These are phyloP conservation scores for Silene vulgaris DNA, from an alignment of 179 eudicot genomes.

Conservation along the genomic window DNA sequence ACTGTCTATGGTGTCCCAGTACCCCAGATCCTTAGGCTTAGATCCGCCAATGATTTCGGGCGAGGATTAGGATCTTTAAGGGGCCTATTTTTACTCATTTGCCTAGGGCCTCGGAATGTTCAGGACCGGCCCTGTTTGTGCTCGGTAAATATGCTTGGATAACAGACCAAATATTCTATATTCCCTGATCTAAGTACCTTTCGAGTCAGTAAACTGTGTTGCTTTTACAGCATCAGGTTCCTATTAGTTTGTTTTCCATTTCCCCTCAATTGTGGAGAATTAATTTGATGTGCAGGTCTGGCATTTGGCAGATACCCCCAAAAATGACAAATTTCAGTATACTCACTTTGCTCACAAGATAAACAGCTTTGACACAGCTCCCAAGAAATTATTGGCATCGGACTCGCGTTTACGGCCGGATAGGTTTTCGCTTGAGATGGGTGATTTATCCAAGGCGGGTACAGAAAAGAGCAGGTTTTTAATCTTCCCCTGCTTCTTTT, in stretches of 20 bases:
- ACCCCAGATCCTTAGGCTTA: too few relatives aligned
- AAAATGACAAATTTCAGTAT: constrained; percentile 81
- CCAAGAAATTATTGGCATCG: constrained; percentile 76
- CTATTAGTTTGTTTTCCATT: constrained; percentile 1
- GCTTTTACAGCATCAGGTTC: not conserved
- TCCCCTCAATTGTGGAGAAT: not conserved
- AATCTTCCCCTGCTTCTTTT: constrained; percentile 11
- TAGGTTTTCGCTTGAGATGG: constrained; percentile 89
- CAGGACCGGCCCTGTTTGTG: not conserved
- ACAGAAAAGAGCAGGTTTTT: constrained; percentile 85
- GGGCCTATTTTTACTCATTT: too few relatives aligned
- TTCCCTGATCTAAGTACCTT: too few relatives aligned
- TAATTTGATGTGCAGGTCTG: constrained; percentile 57
- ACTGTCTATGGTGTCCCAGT: too few relatives aligned
- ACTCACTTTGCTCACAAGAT: constrained; percentile 90
- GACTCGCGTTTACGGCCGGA: constrained; percentile 98
- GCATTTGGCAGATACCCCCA: constrained; percentile 73
- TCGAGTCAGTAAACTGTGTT: not conserved
- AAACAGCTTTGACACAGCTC: constrained; percentile 96
- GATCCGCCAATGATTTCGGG: too few relatives aligned
- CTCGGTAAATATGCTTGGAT: not conserved
- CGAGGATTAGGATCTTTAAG: too few relatives aligned
- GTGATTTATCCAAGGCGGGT: constrained; percentile 84
- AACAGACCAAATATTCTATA: not conserved
- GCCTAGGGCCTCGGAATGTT: too few relatives aligned